Conservation (phyloP, 257 asterid genomes). For the Solanum piurae region DNA sequence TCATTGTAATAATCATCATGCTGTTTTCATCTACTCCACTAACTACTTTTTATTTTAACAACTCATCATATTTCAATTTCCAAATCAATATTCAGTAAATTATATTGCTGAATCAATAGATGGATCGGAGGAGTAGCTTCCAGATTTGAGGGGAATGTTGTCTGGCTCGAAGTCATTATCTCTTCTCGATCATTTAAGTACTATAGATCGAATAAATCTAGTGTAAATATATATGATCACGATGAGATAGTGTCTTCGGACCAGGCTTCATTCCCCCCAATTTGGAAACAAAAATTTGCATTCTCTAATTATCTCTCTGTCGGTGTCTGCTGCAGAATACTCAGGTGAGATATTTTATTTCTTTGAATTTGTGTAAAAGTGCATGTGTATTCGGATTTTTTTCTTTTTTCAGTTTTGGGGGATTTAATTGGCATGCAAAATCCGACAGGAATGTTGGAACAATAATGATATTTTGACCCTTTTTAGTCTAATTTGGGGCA, state of each 20-base stretch:
- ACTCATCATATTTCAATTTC: not conserved
- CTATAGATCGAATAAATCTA: not conserved
- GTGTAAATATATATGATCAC: not conserved
- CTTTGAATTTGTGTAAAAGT: not conserved
- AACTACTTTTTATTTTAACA: not conserved
- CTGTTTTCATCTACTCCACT: conserved; percentile 1
- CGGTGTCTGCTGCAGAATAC: not conserved
- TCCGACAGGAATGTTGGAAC: not conserved
- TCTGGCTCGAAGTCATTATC: conserved; percentile 34
- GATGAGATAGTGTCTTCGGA: conserved; percentile 26
- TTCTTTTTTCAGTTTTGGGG: not conserved
- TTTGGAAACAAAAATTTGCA: not conserved
- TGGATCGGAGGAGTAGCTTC: not conserved
- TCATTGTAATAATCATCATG: conserved; percentile 20
- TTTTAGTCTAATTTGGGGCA: not conserved
- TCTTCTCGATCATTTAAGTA: not conserved
- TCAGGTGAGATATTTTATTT: not conserved
- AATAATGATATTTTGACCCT: not conserved
- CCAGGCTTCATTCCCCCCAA: conserved; percentile 71
- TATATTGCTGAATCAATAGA: not conserved
- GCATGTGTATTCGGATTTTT: not conserved
- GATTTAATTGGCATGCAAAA: not conserved
- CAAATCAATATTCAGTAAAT: not conserved
- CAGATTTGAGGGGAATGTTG: conserved; percentile 41
- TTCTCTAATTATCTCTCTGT: not conserved